phyloP scores from a whole-genome alignment of 345 rosid species.

The Eutrema japonicum region DNA sequence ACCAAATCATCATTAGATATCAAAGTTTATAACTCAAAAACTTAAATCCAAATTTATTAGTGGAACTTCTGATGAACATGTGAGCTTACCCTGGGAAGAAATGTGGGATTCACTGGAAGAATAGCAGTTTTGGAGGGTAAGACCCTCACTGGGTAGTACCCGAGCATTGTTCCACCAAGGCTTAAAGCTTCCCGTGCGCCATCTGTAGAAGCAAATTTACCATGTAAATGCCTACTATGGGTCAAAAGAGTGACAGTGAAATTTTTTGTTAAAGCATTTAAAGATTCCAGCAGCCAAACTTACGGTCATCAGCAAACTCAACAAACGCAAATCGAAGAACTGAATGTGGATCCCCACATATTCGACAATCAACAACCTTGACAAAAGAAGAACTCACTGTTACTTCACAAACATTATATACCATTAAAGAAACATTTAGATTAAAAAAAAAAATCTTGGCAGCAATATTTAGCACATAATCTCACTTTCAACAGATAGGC shows the following conservation, averaged over 20 bases:
- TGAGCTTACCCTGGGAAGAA: constrained; percentile 79
- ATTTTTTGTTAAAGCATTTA: background rate
- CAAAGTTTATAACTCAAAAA: constrained; percentile 18
- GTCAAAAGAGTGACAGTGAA: constrained; percentile 14
- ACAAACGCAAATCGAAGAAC: constrained; percentile 95
- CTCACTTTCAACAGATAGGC: constrained; percentile 6
- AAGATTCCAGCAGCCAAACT: constrained; percentile 38
- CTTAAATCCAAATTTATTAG: background rate
- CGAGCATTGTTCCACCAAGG: constrained; percentile 85
- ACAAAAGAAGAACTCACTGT: constrained; percentile 34
- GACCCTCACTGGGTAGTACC: constrained; percentile 86
- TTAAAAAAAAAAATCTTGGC: background rate
- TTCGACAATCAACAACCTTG: constrained; percentile 95
- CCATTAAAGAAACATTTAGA: background rate
- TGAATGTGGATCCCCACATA: constrained; percentile 94
- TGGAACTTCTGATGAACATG: constrained; percentile 3
- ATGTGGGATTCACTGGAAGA: constrained; percentile 94
- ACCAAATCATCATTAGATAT: constrained; percentile 8
- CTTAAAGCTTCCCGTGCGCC: constrained; percentile 77
- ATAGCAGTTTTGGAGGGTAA: constrained; percentile 95
- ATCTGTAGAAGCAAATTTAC: constrained; percentile 49
- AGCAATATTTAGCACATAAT: background rate
- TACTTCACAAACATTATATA: constrained; percentile 15
- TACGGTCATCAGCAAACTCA: constrained; percentile 89
- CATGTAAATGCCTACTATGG: background rate